Percentiles rank a stretch among this genome's conserved stretches.
Evolutionary conservation across 2,329 filamentous ascomycete species (phyloP).

Genomic region (Zymoseptoria ardabiliae): DNA sequence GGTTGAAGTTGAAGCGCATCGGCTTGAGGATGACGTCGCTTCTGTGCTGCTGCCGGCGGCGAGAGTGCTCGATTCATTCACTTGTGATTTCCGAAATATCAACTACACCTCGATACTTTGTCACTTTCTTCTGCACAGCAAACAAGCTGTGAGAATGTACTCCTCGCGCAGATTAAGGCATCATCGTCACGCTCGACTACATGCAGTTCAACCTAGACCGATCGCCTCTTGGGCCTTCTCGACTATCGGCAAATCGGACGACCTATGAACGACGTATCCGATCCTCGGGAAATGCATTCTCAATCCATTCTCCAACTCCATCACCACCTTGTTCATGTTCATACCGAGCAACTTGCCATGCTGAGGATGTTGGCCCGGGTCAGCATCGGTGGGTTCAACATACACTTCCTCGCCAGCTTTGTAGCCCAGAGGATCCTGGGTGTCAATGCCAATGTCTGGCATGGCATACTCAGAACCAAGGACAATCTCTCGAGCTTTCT

Average conservation of each 20-base stretch:
- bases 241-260: constrained; percentile 1
- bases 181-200: not conserved
- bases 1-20: not conserved
- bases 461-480: constrained; percentile 11
- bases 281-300: constrained; percentile 34
- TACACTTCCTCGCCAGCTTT: constrained; percentile 12
- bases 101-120: too few species aligned
- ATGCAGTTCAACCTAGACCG: not conserved
- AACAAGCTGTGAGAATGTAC: not conserved
- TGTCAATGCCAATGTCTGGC: constrained; percentile 12
- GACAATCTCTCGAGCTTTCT: constrained; percentile 13
- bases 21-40: not conserved
- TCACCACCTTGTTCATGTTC: constrained; percentile 20
- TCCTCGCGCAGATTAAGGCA: not conserved
- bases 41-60: not conserved
- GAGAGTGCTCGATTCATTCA: too few species aligned
- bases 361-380: constrained; percentile 16
- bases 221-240: constrained; percentile 3
- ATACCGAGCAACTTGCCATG: constrained; percentile 19
- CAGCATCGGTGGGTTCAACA: constrained; percentile 17
- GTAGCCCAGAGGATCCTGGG: constrained; percentile 11
- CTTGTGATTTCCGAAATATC: too few species aligned
- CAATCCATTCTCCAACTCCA: constrained; percentile 25
- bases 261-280: constrained; percentile 25
- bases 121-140: too few species aligned